These are phyloP conservation scores for Cardiospermum halicacabum DNA, from an alignment of 345 rosid species.

Conservation along the genomic window DNA sequence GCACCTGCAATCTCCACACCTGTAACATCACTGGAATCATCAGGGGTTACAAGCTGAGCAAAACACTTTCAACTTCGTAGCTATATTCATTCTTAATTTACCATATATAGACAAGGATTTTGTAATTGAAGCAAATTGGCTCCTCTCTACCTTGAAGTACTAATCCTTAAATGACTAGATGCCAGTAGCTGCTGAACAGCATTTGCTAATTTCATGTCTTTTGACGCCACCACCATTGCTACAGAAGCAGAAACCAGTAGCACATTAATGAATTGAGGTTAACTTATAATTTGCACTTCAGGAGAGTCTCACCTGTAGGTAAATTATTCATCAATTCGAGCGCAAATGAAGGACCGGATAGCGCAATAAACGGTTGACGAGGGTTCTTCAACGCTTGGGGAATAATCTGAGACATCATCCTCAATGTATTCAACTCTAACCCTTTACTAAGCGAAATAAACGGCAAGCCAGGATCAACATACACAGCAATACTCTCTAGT, in stretches of 20 bases:
- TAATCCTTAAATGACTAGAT: conserved; percentile 76
- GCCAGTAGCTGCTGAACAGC: conserved; percentile 83
- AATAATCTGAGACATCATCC: conserved; percentile 95
- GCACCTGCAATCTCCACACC: conserved; percentile 98
- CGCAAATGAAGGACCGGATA: conserved; percentile 93
- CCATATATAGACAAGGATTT: background rate
- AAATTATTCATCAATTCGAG: conserved; percentile 79
- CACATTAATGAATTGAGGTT: conserved; percentile 11
- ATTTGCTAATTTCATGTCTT: conserved; percentile 73
- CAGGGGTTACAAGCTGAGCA: conserved; percentile 68
- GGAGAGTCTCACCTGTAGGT: conserved; percentile 64
- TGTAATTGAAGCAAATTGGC: background rate
- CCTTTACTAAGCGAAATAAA: conserved; percentile 95
- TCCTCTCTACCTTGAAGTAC: conserved; percentile 66
- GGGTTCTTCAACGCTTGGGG: conserved; percentile 67
- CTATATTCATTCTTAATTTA: conserved; percentile 6
- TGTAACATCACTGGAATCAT: conserved; percentile 91
- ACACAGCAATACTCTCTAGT: conserved; percentile 68
- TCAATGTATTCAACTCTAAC: conserved; percentile 76
- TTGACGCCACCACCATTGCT: conserved; percentile 97
- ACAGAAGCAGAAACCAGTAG: conserved; percentile 19
- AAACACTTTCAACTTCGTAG: conserved; percentile 14
- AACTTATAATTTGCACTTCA: background rate
- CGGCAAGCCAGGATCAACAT: conserved; percentile 82
- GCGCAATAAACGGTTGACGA: conserved; percentile 79